A percentile compares a stretch with the other conserved stretches of the same genome.
Evolutionary conservation across 805 yeast species (phyloP).

Genomic region (Hagleromyces aurorensis): DNA sequence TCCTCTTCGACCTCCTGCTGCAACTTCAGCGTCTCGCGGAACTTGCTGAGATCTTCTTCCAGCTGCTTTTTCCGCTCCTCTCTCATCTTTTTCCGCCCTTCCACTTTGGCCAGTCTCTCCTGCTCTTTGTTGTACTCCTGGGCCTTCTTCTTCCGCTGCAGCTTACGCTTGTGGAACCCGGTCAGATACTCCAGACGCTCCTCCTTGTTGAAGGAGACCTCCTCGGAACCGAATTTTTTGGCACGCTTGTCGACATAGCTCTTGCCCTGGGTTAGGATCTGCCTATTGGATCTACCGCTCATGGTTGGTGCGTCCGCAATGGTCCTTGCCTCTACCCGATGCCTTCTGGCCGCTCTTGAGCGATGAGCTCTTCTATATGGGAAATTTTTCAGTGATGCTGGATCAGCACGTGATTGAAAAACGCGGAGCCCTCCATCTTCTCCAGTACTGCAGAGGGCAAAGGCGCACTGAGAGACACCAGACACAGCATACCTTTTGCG

Average conservation of each 20-base stretch:
- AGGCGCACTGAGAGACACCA: too few relatives aligned
- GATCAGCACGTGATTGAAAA: too few relatives aligned
- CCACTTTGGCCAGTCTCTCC: slow-evolving; percentile 62
- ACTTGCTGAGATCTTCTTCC: slow-evolving; percentile 43
- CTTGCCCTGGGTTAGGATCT: slow-evolving; percentile 82
- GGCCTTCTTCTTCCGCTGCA: slow-evolving; percentile 83
- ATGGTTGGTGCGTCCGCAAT: slow-evolving; percentile 1
- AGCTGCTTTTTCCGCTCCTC: slow-evolving; percentile 64
- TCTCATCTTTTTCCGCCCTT: slow-evolving; percentile 54
- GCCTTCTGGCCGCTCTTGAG: too few relatives aligned
- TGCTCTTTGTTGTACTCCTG: slow-evolving; percentile 68
- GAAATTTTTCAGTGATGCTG: too few relatives aligned
- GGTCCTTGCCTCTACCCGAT: too few relatives aligned
- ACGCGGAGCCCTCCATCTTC: too few relatives aligned
- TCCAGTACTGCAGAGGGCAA: too few relatives aligned
- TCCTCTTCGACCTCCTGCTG: slow-evolving; percentile 16
- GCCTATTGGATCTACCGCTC: slow-evolving; percentile 45
- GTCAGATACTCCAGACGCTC: slow-evolving; percentile 80
- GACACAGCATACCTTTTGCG: too few relatives aligned
- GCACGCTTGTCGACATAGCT: slow-evolving; percentile 63
- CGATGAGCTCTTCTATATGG: too few relatives aligned
- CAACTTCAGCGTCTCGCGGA: slow-evolving; percentile 25
- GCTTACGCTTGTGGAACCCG: slow-evolving; percentile 91
- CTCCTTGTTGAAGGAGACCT: slow-evolving; percentile 75
- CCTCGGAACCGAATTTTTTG: slow-evolving; percentile 64